A percentile compares a stretch with the other conserved stretches of the same genome.
Conservation (phyloP, 208 protist genomes). For the Leishmania lainsoni region DNA sequence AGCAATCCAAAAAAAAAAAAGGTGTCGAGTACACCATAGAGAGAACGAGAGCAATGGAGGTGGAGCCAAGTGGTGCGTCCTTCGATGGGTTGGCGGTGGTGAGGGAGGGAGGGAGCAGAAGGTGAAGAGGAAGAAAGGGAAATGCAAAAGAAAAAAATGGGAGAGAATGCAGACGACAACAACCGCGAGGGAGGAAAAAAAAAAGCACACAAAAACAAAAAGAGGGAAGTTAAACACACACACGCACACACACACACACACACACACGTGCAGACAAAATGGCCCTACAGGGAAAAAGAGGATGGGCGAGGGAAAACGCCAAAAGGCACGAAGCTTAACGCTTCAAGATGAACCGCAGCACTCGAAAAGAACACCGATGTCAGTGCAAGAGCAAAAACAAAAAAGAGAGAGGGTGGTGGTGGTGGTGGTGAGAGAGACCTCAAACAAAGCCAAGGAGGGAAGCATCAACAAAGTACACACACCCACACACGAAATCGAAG, state of each 20-base stretch:
- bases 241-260: neutral
- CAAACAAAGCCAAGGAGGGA: neutral
- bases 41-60: slow-evolving; percentile 7
- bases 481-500: neutral
- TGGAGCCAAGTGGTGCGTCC: neutral
- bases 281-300: neutral
- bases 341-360: neutral
- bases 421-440: neutral
- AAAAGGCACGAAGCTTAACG: neutral
- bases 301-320: neutral
- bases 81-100: neutral
- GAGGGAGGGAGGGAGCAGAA: neutral
- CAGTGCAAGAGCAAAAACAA: slow-evolving; percentile 9
- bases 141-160: slow-evolving; percentile 17
- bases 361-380: neutral
- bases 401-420: neutral
- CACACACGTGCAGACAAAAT: slow-evolving; percentile 13
- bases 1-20: neutral
- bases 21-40: slow-evolving; percentile 1
- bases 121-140: neutral
- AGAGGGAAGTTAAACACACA: neutral
- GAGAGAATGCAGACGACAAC: slow-evolving; percentile 4
- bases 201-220: neutral
- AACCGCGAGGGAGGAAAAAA: neutral
- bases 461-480: slow-evolving; percentile 12